phyloP scores from a whole-genome alignment of 2,329 filamentous ascomycete genomes.

The Fusarium bulbicola region DNA sequence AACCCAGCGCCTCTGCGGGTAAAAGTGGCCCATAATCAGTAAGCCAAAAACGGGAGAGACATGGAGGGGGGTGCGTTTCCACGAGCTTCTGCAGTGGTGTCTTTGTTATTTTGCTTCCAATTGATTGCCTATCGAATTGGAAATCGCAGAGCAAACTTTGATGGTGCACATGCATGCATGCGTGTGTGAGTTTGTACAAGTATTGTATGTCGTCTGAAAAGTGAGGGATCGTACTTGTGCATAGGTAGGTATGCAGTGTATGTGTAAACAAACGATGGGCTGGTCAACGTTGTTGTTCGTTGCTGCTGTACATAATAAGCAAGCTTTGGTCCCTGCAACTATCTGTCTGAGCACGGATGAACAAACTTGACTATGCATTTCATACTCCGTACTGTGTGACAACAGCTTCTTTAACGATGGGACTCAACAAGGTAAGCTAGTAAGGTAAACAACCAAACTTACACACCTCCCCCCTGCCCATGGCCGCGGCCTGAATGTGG shows the following conservation, averaged over 20 bases:
- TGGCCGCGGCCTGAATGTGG: constrained; percentile 27
- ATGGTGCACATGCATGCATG: background rate
- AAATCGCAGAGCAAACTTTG: background rate
- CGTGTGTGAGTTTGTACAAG: background rate
- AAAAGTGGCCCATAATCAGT: constrained; percentile 39
- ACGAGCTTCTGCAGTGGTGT: constrained; percentile 34
- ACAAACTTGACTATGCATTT: constrained; percentile 5
- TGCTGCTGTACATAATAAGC: constrained; percentile 1
- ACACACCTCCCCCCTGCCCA: constrained; percentile 24
- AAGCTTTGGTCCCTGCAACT: constrained; percentile 21
- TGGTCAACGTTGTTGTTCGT: constrained; percentile 18
- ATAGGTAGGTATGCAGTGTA: constrained; percentile 15
- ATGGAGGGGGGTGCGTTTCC: constrained; percentile 35
- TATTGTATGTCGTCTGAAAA: background rate
- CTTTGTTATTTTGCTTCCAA: constrained; percentile 15
- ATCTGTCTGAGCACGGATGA: background rate
- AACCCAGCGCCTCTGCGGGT: constrained; percentile 37
- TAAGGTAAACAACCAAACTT: constrained; percentile 17
- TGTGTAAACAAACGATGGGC: constrained; percentile 9
- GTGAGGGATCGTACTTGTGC: constrained; percentile 13
- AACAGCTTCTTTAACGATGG: constrained; percentile 7
- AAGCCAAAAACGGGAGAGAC: constrained; percentile 18
- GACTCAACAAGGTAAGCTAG: constrained; percentile 18
- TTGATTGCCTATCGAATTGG: background rate
- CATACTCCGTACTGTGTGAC: constrained; percentile 36